A percentile compares a stretch with the other conserved stretches of the same genome.
Evolutionary conservation across 305 asterid species (phyloP).

Genomic region (Nicotiana rustica): DNA sequence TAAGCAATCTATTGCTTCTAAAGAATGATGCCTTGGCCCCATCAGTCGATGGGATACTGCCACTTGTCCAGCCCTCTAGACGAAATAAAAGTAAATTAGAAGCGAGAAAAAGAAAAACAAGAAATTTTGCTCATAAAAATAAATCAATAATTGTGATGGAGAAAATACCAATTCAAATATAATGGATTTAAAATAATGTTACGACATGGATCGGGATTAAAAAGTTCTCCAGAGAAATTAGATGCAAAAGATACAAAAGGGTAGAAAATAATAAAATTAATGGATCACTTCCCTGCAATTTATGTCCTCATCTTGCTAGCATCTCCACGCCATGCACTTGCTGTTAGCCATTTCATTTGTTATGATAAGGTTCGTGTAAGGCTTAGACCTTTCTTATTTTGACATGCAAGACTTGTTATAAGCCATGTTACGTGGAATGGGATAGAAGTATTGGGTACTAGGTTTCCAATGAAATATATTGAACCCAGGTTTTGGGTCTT

Average conservation of each 20-base stretch:
- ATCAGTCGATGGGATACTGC: conserved; percentile 78
- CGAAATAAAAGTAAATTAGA: conserved; percentile 40
- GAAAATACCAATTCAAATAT: no score
- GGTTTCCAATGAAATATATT: background rate
- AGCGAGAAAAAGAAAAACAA: conserved; percentile 16
- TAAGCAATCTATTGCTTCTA: conserved; percentile 65
- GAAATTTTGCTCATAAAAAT: background rate
- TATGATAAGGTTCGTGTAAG: conserved; percentile 24
- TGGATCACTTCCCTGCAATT: conserved; percentile 21
- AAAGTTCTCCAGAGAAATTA: background rate
- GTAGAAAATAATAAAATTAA: background rate
- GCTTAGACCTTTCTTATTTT: background rate
- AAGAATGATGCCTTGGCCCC: conserved; percentile 80
- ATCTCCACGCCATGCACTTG: background rate
- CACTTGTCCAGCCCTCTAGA: conserved; percentile 57
- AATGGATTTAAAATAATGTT: no score
- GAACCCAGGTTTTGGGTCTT: background rate
- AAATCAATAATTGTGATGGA: background rate
- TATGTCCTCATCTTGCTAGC: conserved; percentile 8
- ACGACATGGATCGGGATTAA: no score
- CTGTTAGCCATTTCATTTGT: conserved; percentile 23
- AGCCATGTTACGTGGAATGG: conserved; percentile 8
- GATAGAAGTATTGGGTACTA: background rate
- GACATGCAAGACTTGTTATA: background rate
- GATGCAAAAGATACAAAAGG: conserved; percentile 29